These are phyloP conservation scores for Paecilomyces variotii DNA, from an alignment of 2,329 filamentous ascomycete genomes.

Conservation along the genomic window DNA sequence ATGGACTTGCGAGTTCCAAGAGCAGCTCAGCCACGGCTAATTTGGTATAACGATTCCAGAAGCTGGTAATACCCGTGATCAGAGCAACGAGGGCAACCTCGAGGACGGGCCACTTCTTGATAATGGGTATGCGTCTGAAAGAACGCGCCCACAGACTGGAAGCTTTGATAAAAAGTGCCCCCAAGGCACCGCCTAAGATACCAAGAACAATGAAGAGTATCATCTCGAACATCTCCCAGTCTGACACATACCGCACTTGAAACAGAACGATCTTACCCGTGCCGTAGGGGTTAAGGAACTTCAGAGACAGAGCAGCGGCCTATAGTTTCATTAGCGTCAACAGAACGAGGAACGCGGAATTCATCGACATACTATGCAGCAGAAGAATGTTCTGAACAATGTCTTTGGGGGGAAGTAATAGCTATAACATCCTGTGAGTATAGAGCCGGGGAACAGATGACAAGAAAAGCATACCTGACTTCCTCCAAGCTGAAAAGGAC, in stretches of 20 bases:
- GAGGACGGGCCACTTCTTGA: slow-evolving; percentile 75
- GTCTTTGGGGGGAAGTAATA: slow-evolving; percentile 99
- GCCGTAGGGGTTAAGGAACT: slow-evolving; percentile 92
- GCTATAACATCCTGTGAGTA: slow-evolving; percentile 30
- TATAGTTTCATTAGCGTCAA: slow-evolving; percentile 13
- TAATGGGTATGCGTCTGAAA: slow-evolving; percentile 70
- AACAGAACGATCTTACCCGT: slow-evolving; percentile 96
- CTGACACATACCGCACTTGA: slow-evolving; percentile 78
- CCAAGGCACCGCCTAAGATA: slow-evolving; percentile 71
- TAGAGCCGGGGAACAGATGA: slow-evolving; percentile 1
- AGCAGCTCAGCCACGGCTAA: slow-evolving; percentile 84
- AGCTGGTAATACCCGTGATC: slow-evolving; percentile 74
- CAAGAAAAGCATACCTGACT: slow-evolving; percentile 46
- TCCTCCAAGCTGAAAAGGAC: slow-evolving; percentile 92
- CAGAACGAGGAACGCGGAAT: background rate
- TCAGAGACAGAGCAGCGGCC: slow-evolving; percentile 75
- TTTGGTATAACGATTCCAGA: slow-evolving; percentile 89
- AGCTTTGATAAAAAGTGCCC: slow-evolving; percentile 94
- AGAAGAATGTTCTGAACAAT: slow-evolving; percentile 95
- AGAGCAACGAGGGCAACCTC: slow-evolving; percentile 85
- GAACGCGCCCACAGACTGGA: slow-evolving; percentile 81
- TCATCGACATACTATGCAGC: slow-evolving; percentile 64
- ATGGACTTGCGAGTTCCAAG: slow-evolving; percentile 84
- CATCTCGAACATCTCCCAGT: slow-evolving; percentile 94
- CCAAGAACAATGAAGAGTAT: slow-evolving; percentile 78